These are phyloP conservation scores for Metschnikowia continentalis DNA, from an alignment of 805 yeast genomes.

Conservation along the genomic window DNA sequence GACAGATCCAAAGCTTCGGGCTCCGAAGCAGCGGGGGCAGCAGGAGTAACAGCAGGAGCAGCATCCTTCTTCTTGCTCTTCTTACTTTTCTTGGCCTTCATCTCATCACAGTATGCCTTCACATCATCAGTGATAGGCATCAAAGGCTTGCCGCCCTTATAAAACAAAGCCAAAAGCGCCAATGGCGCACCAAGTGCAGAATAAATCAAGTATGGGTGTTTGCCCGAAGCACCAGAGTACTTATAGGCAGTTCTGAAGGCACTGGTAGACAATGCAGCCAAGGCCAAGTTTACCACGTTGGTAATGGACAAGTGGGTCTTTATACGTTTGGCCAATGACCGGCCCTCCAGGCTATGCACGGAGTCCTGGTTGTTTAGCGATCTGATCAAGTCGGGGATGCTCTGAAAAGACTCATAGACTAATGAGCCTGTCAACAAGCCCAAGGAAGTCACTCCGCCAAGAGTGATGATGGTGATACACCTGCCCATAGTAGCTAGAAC, in stretches of 20 bases:
- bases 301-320: constrained; percentile 18
- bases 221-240: constrained; percentile 50
- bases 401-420: constrained; percentile 34
- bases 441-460: constrained; percentile 61
- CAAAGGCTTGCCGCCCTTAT: constrained; percentile 8
- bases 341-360: constrained; percentile 13
- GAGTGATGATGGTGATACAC: constrained; percentile 47
- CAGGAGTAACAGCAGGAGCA: constrained; percentile 3
- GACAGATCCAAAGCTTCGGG: constrained; percentile 34
- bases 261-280: constrained; percentile 44
- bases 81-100: not conserved
- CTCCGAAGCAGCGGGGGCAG: constrained; percentile 13
- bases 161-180: constrained; percentile 21
- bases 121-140: constrained; percentile 1
- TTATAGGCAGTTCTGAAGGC: constrained; percentile 54
- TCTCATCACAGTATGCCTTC: not conserved
- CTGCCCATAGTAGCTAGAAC: constrained; percentile 22
- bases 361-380: constrained; percentile 22
- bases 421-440: constrained; percentile 60
- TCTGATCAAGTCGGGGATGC: constrained; percentile 27
- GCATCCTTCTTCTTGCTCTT: not conserved
- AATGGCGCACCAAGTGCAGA: constrained; percentile 52
- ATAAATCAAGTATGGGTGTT: constrained; percentile 73
- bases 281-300: constrained; percentile 29
- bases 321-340: constrained; percentile 17